These are phyloP conservation scores for Fusarium kyushuense DNA, from an alignment of 2,329 filamentous ascomycete species.

Conservation along the genomic window DNA sequence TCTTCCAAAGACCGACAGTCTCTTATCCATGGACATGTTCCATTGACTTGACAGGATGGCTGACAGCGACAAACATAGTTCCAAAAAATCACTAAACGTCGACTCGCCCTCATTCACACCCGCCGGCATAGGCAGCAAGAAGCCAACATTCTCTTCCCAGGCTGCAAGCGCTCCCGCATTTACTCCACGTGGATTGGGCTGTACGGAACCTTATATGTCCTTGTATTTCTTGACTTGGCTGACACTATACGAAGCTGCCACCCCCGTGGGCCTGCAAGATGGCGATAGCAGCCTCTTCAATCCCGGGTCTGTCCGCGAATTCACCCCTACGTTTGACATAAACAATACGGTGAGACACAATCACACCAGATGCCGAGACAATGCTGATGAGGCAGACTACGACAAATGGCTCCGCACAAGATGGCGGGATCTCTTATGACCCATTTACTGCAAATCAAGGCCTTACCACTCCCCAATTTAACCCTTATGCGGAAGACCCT, in stretches of 20 bases:
- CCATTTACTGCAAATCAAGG: constrained; percentile 71
- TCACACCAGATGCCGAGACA: background rate
- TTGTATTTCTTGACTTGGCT: constrained; percentile 21
- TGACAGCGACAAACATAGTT: constrained; percentile 49
- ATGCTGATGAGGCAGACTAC: constrained; percentile 48
- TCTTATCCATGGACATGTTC: background rate
- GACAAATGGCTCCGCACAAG: constrained; percentile 63
- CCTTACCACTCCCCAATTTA: constrained; percentile 67
- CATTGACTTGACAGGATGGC: constrained; percentile 15
- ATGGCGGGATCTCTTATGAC: constrained; percentile 64
- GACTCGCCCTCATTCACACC: constrained; percentile 97
- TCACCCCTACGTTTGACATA: constrained; percentile 69
- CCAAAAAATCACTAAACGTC: constrained; percentile 88
- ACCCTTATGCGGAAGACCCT: constrained; percentile 83
- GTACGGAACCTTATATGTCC: constrained; percentile 46
- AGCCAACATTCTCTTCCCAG: constrained; percentile 86
- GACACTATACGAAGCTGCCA: constrained; percentile 49
- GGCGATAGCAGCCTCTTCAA: constrained; percentile 64
- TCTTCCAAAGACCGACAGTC: background rate
- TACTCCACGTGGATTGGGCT: constrained; percentile 73
- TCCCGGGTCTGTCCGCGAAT: constrained; percentile 68
- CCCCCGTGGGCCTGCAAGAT: constrained; percentile 57
- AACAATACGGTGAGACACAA: constrained; percentile 59
- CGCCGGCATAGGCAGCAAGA: constrained; percentile 68
- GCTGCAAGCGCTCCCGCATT: constrained; percentile 90